Evolutionary conservation across 108 stramenopile species (phyloP).

Genomic region (Poteriospumella lacustris): DNA sequence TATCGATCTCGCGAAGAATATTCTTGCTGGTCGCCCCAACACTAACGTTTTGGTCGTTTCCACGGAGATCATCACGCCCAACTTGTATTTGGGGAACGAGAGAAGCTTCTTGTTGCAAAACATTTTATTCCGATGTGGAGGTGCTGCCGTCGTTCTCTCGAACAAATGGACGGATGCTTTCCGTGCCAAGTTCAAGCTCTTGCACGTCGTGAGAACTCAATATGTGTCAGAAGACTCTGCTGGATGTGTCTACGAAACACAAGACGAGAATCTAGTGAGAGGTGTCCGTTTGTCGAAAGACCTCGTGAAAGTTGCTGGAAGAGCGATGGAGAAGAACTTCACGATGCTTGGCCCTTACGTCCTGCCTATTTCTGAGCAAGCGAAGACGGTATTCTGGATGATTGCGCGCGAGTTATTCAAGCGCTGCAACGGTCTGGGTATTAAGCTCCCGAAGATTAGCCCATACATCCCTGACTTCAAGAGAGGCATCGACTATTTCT

Average conservation of each 20-base stretch:
- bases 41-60: slow-evolving; percentile 75
- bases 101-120: slow-evolving; percentile 89
- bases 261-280: slow-evolving; percentile 70
- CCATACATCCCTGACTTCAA: slow-evolving; percentile 95
- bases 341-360: slow-evolving; percentile 86
- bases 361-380: slow-evolving; percentile 84
- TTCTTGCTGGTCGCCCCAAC: slow-evolving; percentile 66
- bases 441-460: slow-evolving; percentile 48
- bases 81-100: slow-evolving; percentile 92
- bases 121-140: slow-evolving; percentile 94
- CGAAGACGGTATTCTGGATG: slow-evolving; percentile 65
- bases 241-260: slow-evolving; percentile 72
- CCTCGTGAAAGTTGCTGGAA: slow-evolving; percentile 91
- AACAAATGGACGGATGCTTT: slow-evolving; percentile 87
- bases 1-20: slow-evolving; percentile 79
- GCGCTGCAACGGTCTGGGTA: slow-evolving; percentile 53
- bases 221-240: slow-evolving; percentile 18
- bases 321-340: slow-evolving; percentile 93
- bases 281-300: slow-evolving; percentile 91
- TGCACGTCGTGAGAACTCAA: slow-evolving; percentile 90
- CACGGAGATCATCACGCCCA: slow-evolving; percentile 93
- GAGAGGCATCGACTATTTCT: slow-evolving; percentile 92
- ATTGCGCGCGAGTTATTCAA: slow-evolving; percentile 53
- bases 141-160: slow-evolving; percentile 87
- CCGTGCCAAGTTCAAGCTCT: slow-evolving; percentile 91